Percentiles rank a stretch among this genome's conserved stretches.
These are phyloP conservation scores for Xerocomellus dryophilus DNA, from an alignment of 768 basidiomycete genomes.

Conservation along the genomic window DNA sequence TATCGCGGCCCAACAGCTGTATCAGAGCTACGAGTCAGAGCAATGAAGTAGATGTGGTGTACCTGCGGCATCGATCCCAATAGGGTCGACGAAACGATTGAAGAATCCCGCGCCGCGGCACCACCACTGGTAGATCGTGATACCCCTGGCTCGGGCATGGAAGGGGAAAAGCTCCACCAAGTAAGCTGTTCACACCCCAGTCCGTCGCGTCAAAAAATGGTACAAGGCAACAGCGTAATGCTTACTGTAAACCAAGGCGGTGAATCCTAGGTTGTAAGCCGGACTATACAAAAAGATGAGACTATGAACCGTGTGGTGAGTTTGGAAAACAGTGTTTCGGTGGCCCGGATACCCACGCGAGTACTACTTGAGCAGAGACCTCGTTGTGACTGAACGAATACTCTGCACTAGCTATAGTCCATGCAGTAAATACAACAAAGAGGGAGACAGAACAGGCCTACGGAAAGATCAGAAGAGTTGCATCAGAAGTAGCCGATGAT, in stretches of 20 bases:
- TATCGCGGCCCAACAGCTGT: neutral
- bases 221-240: too few species aligned
- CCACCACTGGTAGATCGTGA: constrained; percentile 60
- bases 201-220: neutral
- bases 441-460: constrained; percentile 18
- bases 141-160: constrained; percentile 57
- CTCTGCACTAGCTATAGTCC: constrained; percentile 20
- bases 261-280: constrained; percentile 14
- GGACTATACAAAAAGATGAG: constrained; percentile 19
- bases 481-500: neutral
- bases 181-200: neutral
- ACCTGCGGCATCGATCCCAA: constrained; percentile 15
- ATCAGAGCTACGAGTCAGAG: neutral
- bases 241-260: constrained; percentile 10
- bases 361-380: constrained; percentile 3
- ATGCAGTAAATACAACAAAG: constrained; percentile 11
- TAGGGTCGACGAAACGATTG: constrained; percentile 15
- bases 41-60: neutral
- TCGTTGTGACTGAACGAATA: constrained; percentile 13
- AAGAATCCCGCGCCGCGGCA: constrained; percentile 36
- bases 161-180: constrained; percentile 68
- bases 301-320: neutral
- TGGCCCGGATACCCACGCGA: constrained; percentile 3
- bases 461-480: neutral
- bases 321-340: neutral